Conservation (phyloP, 2,329 filamentous ascomycete genomes). For the Phaeosphaeriaceae sp. region DNA sequence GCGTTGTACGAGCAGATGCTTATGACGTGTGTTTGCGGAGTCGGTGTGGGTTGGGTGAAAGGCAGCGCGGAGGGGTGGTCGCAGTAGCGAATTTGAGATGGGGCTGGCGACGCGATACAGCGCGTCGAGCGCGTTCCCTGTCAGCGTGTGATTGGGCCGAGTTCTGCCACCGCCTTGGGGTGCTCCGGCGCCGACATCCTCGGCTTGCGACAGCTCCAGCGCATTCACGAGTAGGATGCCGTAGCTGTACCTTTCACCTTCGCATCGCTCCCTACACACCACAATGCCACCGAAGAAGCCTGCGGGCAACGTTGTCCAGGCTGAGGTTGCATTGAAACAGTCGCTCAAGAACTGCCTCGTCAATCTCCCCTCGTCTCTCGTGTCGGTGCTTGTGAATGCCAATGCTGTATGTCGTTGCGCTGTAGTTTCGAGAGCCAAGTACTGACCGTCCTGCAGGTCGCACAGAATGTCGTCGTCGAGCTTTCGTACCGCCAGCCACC, state of each 20-base stretch:
- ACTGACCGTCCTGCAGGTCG: constrained; percentile 67
- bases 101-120: constrained; percentile 32
- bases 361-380: constrained; percentile 85
- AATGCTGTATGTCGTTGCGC: constrained; percentile 73
- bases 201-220: constrained; percentile 27
- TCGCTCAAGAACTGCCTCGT: constrained; percentile 89
- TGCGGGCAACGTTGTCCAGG: constrained; percentile 63
- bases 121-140: constrained; percentile 33
- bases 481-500: constrained; percentile 74
- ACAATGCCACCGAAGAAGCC: constrained; percentile 54
- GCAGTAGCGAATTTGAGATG: constrained; percentile 30
- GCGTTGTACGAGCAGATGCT: constrained; percentile 4
- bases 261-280: constrained; percentile 9
- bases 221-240: constrained; percentile 5
- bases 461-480: constrained; percentile 96
- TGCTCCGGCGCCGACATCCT: constrained; percentile 36
- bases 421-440: background rate
- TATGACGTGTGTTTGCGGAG: constrained; percentile 11
- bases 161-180: constrained; percentile 33
- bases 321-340: constrained; percentile 84
- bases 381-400: constrained; percentile 83
- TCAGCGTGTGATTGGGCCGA: constrained; percentile 23
- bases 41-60: constrained; percentile 12
- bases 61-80: constrained; percentile 20
- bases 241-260: background rate